Evolutionary conservation across 1,284 basidiomycete genomes (phyloP).

Genomic region (Serendipita sp.): DNA sequence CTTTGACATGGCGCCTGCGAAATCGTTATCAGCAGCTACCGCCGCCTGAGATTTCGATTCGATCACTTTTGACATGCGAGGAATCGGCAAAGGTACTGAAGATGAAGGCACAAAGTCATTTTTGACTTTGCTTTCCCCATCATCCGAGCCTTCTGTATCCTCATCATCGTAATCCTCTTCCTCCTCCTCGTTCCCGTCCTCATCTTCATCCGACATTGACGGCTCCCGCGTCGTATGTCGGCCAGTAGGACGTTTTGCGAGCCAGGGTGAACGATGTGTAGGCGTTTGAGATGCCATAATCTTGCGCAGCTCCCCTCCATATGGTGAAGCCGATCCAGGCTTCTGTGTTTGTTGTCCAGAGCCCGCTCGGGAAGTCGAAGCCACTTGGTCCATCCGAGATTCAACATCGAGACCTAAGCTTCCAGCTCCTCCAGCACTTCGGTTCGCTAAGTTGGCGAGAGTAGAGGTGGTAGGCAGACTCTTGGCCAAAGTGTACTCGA

Average conservation of each 20-base stretch:
- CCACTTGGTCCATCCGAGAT: neutral
- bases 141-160: neutral
- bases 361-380: neutral
- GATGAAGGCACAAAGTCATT: neutral
- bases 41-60: neutral
- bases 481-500: neutral
- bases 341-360: neutral
- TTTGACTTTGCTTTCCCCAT: neutral
- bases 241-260: neutral
- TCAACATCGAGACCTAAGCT: neutral
- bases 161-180: neutral
- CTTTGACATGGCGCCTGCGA: neutral
- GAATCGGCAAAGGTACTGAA: neutral
- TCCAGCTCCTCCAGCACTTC: neutral
- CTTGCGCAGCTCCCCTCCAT: neutral
- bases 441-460: neutral
- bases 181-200: neutral
- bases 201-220: neutral
- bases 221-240: neutral
- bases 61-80: neutral
- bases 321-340: neutral
- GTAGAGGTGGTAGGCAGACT: neutral
- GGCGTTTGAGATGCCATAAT: conserved; percentile 1
- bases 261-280: neutral
- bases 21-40: neutral